Evolutionary conservation across 2,329 filamentous ascomycete species (phyloP), one percentile per base, ranked within the genome.

Genomic region (Fusarium continuum): DNA sequence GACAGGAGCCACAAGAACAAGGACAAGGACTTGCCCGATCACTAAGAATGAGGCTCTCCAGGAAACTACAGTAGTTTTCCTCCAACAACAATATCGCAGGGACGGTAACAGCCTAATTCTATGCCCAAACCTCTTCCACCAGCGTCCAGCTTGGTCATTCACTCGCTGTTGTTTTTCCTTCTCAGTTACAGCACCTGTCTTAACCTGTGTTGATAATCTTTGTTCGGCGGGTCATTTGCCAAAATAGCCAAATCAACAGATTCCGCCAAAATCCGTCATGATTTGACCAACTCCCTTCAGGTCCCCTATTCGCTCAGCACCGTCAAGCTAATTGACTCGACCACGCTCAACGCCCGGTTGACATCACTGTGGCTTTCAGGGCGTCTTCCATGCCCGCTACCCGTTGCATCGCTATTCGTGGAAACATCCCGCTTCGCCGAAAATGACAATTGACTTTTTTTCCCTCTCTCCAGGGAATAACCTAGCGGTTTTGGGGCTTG

Each of bases 341-440:
- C 47, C 58, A 56, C 57, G 34, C 57, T 61, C 58, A 40, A 57
- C 58, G 41, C 56, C 58, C 53, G 52, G 55, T 66, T 70, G 65
- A 69, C 58, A 68, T 70, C 68, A 70, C 64, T 57, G 53, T 67
- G 63, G 57, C 56, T 65, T 45, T 52, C 48, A 45, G 36, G 43
- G 40, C 55, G 23, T 43, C 38, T 28, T 36, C 20, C 19, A n/a
- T 54, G 29, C 28, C 44, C 35, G 36, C 26, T 36, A 47, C 56
- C 56, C 38, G 47, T 49, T 50, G 19, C 25, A 20, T 43, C 39
- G 22, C 39, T 22, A 62, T 65, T 62, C 61, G 61, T 54, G 54
- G 47, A 63, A 60, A 54, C 38, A 46, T 39, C 41, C 35, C 47
- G 58, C 45, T 59, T 60, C 51, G 34, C 43, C 47, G 41, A 57